Base-by-base conservation (phyloP, 2,329 filamentous ascomycete species). In the Fusarium pseudoanthophilum region DNA sequence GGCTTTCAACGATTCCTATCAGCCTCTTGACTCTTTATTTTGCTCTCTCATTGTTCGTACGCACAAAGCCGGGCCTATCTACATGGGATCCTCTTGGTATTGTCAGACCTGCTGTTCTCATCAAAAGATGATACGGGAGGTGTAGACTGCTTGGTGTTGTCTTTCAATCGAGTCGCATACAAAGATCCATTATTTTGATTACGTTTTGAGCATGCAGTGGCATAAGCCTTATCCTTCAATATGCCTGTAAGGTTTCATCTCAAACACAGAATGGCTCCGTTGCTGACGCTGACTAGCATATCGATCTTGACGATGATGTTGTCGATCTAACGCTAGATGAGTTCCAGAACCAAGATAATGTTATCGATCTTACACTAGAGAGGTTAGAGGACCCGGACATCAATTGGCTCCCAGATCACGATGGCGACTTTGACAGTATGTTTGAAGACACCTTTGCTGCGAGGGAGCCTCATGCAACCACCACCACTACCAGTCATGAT, bases 241-340 rank as follows among this genome's bases (percentile, higher is more conserved):
- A 74, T 74, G 64, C 66, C 57, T 48, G 75, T 75, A 66, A 67
- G 67, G n/a, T 24, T 10, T 26, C 39, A 11, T 24, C 20, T 20
- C 34, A 28, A 7, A 21, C 8, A 28, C 8, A 21, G 26, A 5
- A 24, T 36, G 28, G 39, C 14, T 49, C 39, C 11, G 16, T 18
- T 18, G 39, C 53, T 48, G 26, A 73, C 56, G 40, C 53, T 48
- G n/a, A 71, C 20, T 45, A 57, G 71, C 56, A 58, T 52, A 67
- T 57, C 55, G 52, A 62, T 42, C 34, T 60, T 21, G 62, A 57
- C 46, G 69, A 68, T 53, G 53, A 64, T 43, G 55, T 45, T 16
- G 20, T 57, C 46, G 55, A 67, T 34, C 28, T 72, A 40, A 64
- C 48, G 32, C n/a, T 46, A 43, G 67, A 68, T 34, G 34, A 45